Conservation (phyloP, 495 filamentous ascomycete genomes). For the Xylaria longipes region DNA sequence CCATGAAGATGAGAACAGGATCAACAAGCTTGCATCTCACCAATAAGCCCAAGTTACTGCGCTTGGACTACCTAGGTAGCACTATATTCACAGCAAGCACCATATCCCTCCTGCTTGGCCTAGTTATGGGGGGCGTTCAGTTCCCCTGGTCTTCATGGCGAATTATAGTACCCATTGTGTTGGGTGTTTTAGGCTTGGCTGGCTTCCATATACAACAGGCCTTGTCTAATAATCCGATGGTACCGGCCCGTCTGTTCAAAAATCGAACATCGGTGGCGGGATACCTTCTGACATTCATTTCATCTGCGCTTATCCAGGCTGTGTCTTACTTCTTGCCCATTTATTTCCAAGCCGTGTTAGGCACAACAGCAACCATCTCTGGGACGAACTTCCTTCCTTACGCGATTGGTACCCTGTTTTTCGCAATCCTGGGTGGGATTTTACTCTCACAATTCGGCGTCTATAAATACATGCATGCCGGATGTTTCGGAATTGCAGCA, state of each 20-base stretch:
- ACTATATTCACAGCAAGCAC: background rate
- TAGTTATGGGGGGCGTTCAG: background rate
- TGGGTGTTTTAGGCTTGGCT: background rate
- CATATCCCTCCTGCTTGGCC: background rate
- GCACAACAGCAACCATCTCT: background rate
- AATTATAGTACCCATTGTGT: background rate
- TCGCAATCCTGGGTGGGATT: background rate
- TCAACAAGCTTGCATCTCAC: no score
- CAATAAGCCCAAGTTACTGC: no score
- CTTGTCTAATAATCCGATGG: background rate
- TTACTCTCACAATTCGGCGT: background rate
- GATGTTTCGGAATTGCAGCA: background rate
- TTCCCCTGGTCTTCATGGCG: slow-evolving; percentile 11
- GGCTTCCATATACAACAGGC: background rate
- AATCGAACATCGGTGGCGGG: background rate
- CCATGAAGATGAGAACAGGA: background rate
- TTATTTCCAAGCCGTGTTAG: slow-evolving; percentile 10
- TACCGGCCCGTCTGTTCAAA: background rate
- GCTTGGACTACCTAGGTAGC: background rate
- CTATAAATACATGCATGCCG: background rate
- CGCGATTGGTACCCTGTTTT: background rate
- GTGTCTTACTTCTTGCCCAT: background rate
- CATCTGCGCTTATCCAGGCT: background rate
- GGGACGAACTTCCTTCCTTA: background rate
- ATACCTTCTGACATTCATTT: background rate